Conservation (phyloP, 495 filamentous ascomycete species). For the Aspergillus homomorphus region DNA sequence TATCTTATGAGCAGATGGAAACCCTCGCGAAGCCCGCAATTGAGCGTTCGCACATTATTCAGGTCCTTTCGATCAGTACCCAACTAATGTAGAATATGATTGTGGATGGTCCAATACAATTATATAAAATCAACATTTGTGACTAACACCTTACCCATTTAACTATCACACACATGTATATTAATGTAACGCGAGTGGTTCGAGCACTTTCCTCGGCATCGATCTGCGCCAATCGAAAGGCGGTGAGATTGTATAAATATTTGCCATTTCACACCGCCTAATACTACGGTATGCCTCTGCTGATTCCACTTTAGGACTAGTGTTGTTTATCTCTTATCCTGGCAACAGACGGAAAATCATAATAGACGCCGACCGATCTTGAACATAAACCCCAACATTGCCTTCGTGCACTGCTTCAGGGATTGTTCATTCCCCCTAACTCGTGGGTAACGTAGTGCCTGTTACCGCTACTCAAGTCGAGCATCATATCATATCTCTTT, state of each 20-base stretch:
- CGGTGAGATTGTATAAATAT: constrained; percentile 5
- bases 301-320: constrained; percentile 30
- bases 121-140: too few relatives aligned
- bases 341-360: constrained; percentile 35
- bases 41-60: constrained; percentile 1
- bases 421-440: neutral
- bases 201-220: neutral
- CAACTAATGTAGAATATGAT: too few relatives aligned
- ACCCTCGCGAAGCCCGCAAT: neutral
- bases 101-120: too few relatives aligned
- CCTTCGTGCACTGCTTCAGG: neutral
- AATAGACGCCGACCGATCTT: constrained; percentile 15
- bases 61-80: too few relatives aligned
- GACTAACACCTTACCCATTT: neutral
- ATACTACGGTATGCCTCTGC: neutral
- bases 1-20: too few relatives aligned
- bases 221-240: neutral
- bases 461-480: neutral
- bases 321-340: constrained; percentile 38
- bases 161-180: neutral
- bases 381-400: constrained; percentile 4
- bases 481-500: neutral
- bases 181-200: neutral
- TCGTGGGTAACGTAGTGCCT: neutral
- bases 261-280: constrained; percentile 15